A percentile compares a stretch with the other conserved stretches of the same genome.
Conservation (phyloP, 192 early-diverging fungal species). For the Coemansia pectinata region DNA sequence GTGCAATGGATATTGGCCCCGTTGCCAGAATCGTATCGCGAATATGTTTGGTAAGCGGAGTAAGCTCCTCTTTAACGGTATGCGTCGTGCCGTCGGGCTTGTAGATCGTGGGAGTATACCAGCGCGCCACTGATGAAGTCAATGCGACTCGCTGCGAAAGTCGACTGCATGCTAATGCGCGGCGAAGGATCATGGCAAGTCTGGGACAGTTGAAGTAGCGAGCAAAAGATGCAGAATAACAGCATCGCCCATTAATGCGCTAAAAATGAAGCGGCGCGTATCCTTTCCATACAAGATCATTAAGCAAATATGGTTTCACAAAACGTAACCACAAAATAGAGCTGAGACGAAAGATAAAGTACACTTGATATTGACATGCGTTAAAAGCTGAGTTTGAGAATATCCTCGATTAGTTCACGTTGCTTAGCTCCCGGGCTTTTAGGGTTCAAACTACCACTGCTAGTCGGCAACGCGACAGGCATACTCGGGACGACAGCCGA, state of each 20-base stretch:
- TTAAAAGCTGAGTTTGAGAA: conserved; percentile 26
- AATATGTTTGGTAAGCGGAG: conserved; percentile 61
- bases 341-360: neutral
- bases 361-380: neutral
- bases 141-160: neutral
- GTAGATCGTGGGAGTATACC: conserved; percentile 14
- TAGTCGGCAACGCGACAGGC: neutral
- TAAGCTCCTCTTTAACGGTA: conserved; percentile 54
- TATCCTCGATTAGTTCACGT: conserved; percentile 37
- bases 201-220: neutral
- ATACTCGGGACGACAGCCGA: neutral
- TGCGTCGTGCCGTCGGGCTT: conserved; percentile 9
- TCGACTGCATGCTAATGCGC: neutral
- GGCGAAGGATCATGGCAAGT: neutral
- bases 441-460: too few relatives aligned
- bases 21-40: conserved; percentile 57
- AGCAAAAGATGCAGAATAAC: neutral
- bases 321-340: too few relatives aligned
- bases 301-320: neutral
- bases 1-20: conserved; percentile 75
- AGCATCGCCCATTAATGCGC: neutral
- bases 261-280: neutral
- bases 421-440: neutral
- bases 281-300: neutral
- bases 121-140: neutral